Evolutionary conservation across 805 yeast species (phyloP).

Genomic region (Starmerella apis): DNA sequence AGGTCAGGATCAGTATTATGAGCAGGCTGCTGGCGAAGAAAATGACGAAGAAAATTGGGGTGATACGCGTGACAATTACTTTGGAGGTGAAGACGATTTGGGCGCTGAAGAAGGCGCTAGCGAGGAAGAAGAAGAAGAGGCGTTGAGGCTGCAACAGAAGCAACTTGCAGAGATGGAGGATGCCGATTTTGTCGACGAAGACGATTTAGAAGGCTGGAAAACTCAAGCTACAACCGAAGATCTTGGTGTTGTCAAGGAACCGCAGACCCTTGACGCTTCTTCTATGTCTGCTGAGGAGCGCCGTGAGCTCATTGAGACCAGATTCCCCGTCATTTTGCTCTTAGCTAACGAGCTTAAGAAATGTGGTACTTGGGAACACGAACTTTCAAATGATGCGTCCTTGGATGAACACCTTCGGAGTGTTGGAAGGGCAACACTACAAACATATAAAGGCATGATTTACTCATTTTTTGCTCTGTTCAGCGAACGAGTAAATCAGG

Average conservation of each 20-base stretch:
- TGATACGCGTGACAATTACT: constrained; percentile 36
- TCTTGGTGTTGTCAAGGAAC: constrained; percentile 25
- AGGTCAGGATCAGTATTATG: constrained; percentile 41
- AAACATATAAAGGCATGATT: constrained; percentile 69
- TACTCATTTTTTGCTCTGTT: constrained; percentile 70
- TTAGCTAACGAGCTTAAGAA: constrained; percentile 51
- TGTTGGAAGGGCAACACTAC: constrained; percentile 57
- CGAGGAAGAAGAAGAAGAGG: constrained; percentile 74
- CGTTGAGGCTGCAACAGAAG: constrained; percentile 70
- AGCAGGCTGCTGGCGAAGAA: constrained; percentile 34
- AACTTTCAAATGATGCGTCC: constrained; percentile 16
- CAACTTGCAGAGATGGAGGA: constrained; percentile 66
- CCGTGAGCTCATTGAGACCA: constrained; percentile 43
- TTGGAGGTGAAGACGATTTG: constrained; percentile 35
- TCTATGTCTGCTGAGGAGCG: constrained; percentile 46
- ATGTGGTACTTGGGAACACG: constrained; percentile 29
- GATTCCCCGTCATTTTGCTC: constrained; percentile 79
- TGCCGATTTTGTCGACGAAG: constrained; percentile 64
- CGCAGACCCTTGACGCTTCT: constrained; percentile 38
- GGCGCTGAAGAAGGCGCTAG: constrained; percentile 68
- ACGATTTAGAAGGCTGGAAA: constrained; percentile 72
- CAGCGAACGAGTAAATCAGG: constrained; percentile 43
- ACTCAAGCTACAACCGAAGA: constrained; percentile 41
- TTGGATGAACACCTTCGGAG: constrained; percentile 14
- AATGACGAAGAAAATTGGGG: constrained; percentile 35